Evolutionary conservation across 164 flowering plant species (phyloP).

Genomic region (Houttuynia cordata): DNA sequence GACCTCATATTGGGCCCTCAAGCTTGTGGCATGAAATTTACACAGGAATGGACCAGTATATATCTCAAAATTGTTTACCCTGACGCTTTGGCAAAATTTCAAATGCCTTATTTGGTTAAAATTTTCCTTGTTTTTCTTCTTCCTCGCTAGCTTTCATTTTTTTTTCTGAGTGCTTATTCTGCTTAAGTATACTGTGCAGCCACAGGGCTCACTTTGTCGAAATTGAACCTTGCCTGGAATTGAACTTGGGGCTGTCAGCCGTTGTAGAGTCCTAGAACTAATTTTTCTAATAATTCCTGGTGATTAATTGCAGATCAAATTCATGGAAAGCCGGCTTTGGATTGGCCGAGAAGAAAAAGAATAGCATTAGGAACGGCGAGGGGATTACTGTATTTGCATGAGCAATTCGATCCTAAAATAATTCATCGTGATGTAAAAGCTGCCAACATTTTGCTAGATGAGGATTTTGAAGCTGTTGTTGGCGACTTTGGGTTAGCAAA

Average conservation of each 20-base stretch:
- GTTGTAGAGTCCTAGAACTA: too few species aligned
- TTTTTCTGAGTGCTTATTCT: neutral
- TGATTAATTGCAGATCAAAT: constrained; percentile 32
- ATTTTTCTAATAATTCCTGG: neutral
- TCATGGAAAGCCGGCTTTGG: constrained; percentile 52
- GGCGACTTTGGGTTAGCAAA: constrained; percentile 91
- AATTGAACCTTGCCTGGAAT: neutral
- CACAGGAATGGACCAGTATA: too few species aligned
- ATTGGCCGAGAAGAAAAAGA: constrained; percentile 63
- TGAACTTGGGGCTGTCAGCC: neutral
- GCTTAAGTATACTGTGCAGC: neutral
- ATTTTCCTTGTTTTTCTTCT: too few species aligned
- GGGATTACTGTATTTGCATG: constrained; percentile 69
- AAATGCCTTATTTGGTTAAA: too few species aligned
- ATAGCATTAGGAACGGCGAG: constrained; percentile 83
- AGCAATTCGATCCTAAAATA: constrained; percentile 82
- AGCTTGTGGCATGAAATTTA: too few species aligned
- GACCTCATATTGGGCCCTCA: too few species aligned
- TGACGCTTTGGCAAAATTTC: too few species aligned
- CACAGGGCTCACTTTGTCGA: neutral
- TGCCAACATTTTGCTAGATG: constrained; percentile 76
- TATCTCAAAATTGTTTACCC: too few species aligned
- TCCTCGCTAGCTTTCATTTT: too few species aligned
- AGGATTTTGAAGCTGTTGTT: constrained; percentile 79
- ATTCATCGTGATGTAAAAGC: constrained; percentile 92